Base-by-base conservation (phyloP, 2,329 filamentous ascomycete species). In the Penicillium sp. region DNA sequence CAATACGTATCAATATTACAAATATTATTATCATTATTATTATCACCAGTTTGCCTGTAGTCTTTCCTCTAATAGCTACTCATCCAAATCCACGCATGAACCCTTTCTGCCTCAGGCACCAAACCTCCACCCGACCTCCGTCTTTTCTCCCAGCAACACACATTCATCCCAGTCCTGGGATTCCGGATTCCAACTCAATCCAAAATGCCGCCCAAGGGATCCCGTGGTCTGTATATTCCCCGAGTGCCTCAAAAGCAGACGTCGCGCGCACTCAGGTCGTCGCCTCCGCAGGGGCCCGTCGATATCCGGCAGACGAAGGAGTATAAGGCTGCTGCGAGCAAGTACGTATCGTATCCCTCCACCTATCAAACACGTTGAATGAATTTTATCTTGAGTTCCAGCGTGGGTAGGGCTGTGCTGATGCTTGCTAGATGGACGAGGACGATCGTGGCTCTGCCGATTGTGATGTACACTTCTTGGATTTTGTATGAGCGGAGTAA, bases 281-380 rank as follows among this genome's bases (percentile, higher is more conserved):
- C 43, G 10, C 44, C 50, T 33, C 46, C 52, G 7, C 50, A 52
- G 44, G 45, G 47, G 38, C 49, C 54, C 18, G 42, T 54, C 20
- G 69, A 73, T 59, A 67, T 73, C 35, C 67, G 67, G 39, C 55
- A 71, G 50, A 73, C 71, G n/a, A 69, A 66, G 47, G 65, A 69
- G 55, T 73, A 73, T 54, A 72, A 71, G 50, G 48, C 54, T 50
- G 66, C 67, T 51, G 66, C 69, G 24, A 62, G 71, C 43, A 62
- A 62, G 71, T 73, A 58, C 24, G 61, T 57, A 18, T 27, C 38
- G 10, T 7, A 15, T 15, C 20, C 12, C 15, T 20, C 8, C 27
- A 6, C 8, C 8, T 9, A 27, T 3, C 27, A 28, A 23, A 23
- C 20, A 3, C 3, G 20, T 23, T 23, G 20, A 23, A 23, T 4